Evolutionary conservation across 2,329 filamentous ascomycete species (phyloP).

Genomic region (Ophiognomonia clavigignenti-juglandacearum): DNA sequence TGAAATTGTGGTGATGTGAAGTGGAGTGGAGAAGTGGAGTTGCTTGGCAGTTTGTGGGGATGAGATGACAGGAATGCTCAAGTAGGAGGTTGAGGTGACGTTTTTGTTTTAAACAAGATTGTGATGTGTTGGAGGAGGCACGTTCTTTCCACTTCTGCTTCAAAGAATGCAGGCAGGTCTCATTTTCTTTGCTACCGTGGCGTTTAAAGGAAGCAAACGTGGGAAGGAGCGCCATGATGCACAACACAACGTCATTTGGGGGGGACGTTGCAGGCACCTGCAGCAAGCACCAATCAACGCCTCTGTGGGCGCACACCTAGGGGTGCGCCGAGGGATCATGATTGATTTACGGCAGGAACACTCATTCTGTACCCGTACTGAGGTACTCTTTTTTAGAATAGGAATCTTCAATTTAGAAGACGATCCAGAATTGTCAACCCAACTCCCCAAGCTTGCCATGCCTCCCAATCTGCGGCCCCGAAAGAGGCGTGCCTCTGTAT

Average conservation of each 20-base stretch:
- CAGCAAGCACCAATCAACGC: neutral
- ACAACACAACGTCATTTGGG: too few species aligned
- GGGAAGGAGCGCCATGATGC: neutral
- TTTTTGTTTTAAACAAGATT: too few species aligned
- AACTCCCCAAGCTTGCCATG: too few species aligned
- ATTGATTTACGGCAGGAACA: neutral
- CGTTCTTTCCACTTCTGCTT: too few species aligned
- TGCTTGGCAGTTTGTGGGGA: neutral
- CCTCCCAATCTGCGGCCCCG: neutral
- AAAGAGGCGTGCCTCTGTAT: neutral
- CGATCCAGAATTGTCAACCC: too few species aligned
- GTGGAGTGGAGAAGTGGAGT: too few species aligned
- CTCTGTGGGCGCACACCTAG: neutral
- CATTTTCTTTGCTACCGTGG: neutral
- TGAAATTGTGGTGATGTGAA: too few species aligned
- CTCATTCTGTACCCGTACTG: too few species aligned
- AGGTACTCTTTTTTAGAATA: too few species aligned
- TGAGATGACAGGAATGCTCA: neutral
- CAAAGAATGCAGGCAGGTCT: neutral
- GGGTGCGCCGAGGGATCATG: neutral
- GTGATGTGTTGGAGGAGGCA: too few species aligned
- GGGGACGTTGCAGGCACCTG: too few species aligned
- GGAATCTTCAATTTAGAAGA: too few species aligned
- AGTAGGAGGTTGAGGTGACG: neutral
- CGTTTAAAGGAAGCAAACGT: constrained; percentile 3